Evolutionary conservation across 1,284 basidiomycete species (phyloP).

Genomic region (Ustilago vetiveriae): DNA sequence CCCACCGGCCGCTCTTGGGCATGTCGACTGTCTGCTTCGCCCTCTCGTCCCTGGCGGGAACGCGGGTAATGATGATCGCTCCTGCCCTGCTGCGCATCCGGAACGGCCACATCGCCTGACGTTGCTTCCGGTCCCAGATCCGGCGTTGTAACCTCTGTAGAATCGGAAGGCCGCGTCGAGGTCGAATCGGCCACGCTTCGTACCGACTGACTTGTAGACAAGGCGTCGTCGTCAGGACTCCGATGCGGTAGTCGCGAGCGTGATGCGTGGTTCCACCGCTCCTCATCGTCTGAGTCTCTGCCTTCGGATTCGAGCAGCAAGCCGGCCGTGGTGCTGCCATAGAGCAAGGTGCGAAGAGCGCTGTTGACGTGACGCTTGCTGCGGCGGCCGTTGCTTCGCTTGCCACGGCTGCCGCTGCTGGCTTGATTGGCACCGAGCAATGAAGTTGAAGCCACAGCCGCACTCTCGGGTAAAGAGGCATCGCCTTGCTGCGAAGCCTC

Average conservation of each 20-base stretch:
- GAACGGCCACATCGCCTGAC: constrained; percentile 9
- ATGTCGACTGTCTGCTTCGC: constrained; percentile 8
- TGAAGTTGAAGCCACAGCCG: constrained; percentile 4
- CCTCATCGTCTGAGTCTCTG: constrained; percentile 30
- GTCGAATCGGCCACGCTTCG: constrained; percentile 49
- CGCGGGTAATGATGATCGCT: constrained; percentile 12
- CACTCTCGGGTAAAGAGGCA: neutral
- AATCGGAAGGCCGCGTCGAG: constrained; percentile 39
- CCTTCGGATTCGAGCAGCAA: constrained; percentile 18
- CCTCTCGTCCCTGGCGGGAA: constrained; percentile 20
- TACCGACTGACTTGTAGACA: constrained; percentile 39
- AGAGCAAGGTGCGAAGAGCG: constrained; percentile 46
- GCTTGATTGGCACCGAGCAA: neutral
- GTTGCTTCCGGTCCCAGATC: constrained; percentile 22
- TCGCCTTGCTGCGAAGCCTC: constrained; percentile 11
- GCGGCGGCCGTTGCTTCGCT: constrained; percentile 21
- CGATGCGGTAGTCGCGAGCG: constrained; percentile 16
- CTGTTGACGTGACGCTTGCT: constrained; percentile 53
- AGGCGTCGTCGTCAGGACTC: constrained; percentile 32
- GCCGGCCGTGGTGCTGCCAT: constrained; percentile 36
- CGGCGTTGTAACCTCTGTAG: constrained; percentile 45
- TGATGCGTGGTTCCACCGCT: constrained; percentile 18
- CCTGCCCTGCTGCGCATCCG: constrained; percentile 18
- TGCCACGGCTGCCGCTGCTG: constrained; percentile 14
- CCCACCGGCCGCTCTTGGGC: constrained; percentile 18